Conservation (phyloP, 768 basidiomycete genomes). For the Pisolithus marmoratus region DNA sequence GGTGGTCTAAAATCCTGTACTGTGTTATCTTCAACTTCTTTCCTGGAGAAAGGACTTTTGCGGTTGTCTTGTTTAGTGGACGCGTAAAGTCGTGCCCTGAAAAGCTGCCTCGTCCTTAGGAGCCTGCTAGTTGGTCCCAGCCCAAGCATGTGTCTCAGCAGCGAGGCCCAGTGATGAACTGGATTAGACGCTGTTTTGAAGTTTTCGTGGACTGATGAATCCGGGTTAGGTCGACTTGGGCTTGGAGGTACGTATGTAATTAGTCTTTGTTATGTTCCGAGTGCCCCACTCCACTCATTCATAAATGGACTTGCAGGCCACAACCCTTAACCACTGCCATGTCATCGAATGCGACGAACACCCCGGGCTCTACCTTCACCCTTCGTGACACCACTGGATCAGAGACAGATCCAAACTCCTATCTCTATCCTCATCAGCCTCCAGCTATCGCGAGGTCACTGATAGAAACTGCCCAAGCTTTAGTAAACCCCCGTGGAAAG, state of each 20-base stretch:
- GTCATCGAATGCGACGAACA: constrained; percentile 15
- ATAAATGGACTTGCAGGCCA: not conserved
- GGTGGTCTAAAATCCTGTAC: constrained; percentile 48
- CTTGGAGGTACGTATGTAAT: too few species aligned
- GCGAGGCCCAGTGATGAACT: not conserved
- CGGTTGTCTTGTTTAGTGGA: not conserved
- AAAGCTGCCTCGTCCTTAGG: not conserved
- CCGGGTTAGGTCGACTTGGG: too few species aligned
- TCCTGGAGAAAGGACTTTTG: not conserved
- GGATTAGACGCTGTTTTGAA: too few species aligned
- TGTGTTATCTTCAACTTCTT: constrained; percentile 13
- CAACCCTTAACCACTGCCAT: constrained; percentile 5
- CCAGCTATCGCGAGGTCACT: constrained; percentile 37
- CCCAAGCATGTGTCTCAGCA: not conserved
- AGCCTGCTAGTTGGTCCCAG: not conserved
- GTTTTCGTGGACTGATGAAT: too few species aligned
- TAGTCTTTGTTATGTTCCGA: not conserved
- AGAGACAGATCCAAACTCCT: constrained; percentile 16
- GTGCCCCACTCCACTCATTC: not conserved
- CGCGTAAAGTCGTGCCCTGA: not conserved
- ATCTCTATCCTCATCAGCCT: constrained; percentile 37
- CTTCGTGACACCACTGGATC: constrained; percentile 1
- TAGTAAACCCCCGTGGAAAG: constrained; percentile 44
- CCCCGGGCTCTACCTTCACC: constrained; percentile 30
- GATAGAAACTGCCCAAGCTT: constrained; percentile 37